Base-by-base conservation (phyloP, 306 rosid species). In the Hippophae tibetana region DNA sequence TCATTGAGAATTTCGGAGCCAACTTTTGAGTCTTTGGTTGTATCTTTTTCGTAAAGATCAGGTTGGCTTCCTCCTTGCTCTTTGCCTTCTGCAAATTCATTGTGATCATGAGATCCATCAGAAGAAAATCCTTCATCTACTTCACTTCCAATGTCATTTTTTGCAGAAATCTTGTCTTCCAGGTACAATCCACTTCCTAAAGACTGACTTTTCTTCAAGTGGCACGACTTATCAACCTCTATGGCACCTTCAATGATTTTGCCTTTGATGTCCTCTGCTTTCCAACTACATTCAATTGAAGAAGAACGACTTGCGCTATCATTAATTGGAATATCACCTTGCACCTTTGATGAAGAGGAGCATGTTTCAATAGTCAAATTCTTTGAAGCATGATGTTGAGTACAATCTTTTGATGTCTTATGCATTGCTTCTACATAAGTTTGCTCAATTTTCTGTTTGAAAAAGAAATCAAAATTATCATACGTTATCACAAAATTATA, bases 171-270 rank as follows among this genome's bases (percentile, higher is more conserved):
- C 67, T 47, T 73, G 41, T 69, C 78, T 54, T 76, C 80, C 65
- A 13, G 78, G 74, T 54, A 64, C 69, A 81, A 75, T 67, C 74
- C 79, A 75, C 78, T 79, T 71, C 79, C 89, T 13, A 79, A 66
- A 54, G 96, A 92, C 54, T 54, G 83, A 65, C 95, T 78, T 74
- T 84, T 92, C 81, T 64, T 76, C 46, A 82, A 62, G 45, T 18
- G 41, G 31, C 46, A 56, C 57, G 52, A 57, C 78, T 46, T 76
- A 62, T 8, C 41, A 70, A 58, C 61, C 42, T 75, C 25, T 9
- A 41, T 27, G 10, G 72, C 75, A 53, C 10, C 18, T 56, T 79
- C 83, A 60, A 52, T 25, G 40, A 52, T 54, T 57, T 72, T 68
- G 67, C 65, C 58, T 63, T 66, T 76, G 62, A 61, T 44, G 72